A percentile compares a stretch with the other conserved stretches of the same genome.
These are phyloP conservation scores for Salix arbutifolia DNA, from an alignment of 345 rosid species.

Conservation along the genomic window DNA sequence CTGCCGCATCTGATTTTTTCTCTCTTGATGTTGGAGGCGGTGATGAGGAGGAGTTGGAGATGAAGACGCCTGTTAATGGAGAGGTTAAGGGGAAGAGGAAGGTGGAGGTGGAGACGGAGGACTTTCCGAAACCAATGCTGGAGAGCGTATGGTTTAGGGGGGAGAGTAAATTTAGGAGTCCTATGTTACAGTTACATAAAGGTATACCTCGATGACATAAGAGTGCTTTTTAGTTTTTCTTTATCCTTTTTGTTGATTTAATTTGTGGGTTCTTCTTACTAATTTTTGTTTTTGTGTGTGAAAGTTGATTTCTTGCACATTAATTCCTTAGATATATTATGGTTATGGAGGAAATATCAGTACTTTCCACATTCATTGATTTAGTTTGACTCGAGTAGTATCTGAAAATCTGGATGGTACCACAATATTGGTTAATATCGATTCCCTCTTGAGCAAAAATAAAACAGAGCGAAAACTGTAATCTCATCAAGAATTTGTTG, in stretches of 20 bases:
- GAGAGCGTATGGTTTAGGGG: constrained; percentile 76
- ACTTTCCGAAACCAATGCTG: constrained; percentile 28
- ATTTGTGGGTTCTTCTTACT: too few species aligned
- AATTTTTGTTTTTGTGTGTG: not conserved
- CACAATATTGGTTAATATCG: too few species aligned
- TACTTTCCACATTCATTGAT: too few species aligned
- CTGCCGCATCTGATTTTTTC: constrained; percentile 58
- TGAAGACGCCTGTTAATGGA: constrained; percentile 10
- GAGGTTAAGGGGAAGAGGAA: constrained; percentile 4
- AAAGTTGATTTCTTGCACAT: too few species aligned
- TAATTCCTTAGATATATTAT: too few species aligned
- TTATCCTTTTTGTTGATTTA: not conserved
- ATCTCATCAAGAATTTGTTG: too few species aligned
- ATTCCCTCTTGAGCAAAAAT: too few species aligned
- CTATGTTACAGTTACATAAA: constrained; percentile 93
- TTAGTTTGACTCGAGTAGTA: too few species aligned
- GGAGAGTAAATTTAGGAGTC: constrained; percentile 59
- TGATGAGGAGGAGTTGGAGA: constrained; percentile 18
- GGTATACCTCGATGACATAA: constrained; percentile 28
- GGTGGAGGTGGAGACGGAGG: not conserved
- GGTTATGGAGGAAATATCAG: too few species aligned
- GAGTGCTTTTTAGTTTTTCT: not conserved
- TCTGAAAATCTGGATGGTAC: too few species aligned
- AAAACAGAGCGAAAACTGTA: too few species aligned
- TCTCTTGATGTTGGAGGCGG: constrained; percentile 51